Evolutionary conservation across 805 yeast genomes (phyloP), one percentile per base, ranked within the genome.

Genomic region (Zygosaccharomyces bailii): DNA sequence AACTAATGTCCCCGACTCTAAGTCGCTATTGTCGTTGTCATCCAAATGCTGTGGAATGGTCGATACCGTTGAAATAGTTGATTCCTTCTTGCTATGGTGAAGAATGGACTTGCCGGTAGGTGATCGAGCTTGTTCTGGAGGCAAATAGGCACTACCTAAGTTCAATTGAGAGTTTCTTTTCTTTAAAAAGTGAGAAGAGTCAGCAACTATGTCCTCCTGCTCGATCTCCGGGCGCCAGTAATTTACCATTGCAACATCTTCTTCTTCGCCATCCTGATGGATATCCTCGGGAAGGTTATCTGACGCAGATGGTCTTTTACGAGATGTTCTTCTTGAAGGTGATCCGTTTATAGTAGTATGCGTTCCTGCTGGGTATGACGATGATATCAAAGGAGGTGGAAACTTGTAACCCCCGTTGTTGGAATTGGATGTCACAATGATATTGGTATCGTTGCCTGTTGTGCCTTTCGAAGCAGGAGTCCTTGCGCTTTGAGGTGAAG

Each of bases 351-450:
- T 43, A 2, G 64, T 56, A 0, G 57, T 51, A 32, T 47, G 53
- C n/a, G 63, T 49, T 4, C 46, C 42, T 2, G 63, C 53, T 8
- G 53, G 55, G 6, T 55, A 54, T 16, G 40, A 11, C 7, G 40
- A 30, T 16, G 32, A 23, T 31, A 25, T 51, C 44, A 49, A 36
- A 42, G 63, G 63, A 6, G 67, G 65, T n/a, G 68, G 68, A 38
- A 64, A 64, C 41, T 60, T 59, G 44, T 61, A 64, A n/a, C 50
- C 54, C 9, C 66, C 68, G 29, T 46, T 49, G 10, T 53, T 51
- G n/a, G 61, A 57, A 43, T 64, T 63, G 8, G 61, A 53, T 1
- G 67, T 63, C 5, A 63, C 43, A 30, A 61, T 59, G 10, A 63
- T 46, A n/a, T 47, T 55, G 19, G 52, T 43, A 27, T 50, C 51